Evolutionary conservation across 164 flowering plant species (phyloP), one percentile per base, ranked within the genome.

Genomic region (Macadamia integrifolia): DNA sequence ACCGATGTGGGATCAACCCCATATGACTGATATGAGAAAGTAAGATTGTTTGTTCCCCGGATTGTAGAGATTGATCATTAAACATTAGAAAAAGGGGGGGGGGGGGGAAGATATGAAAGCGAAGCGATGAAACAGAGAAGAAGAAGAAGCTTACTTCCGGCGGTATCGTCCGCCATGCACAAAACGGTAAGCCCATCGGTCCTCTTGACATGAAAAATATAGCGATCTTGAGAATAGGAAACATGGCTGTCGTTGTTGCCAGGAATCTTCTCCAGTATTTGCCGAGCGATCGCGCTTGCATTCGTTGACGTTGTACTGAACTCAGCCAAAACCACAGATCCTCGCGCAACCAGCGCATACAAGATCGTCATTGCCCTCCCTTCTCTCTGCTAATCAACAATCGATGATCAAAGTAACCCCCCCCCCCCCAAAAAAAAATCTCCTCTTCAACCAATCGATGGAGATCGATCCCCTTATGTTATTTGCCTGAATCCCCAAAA

Each of bases 171-270:
- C 68, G 98, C 96, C 95, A 89, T 86, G 68, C 98, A 92, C 35
- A 90, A 89, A 66, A 87, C 87, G 60, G 90, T 82, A 74, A 92
- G 92, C 61, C 95, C 93, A 72, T 92, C 96, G 64, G 96, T 88
- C 42, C 86, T 72, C 72, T 86, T 90, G 60, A 87, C 90, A 65
- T 90, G 98, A 65, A 92, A 92, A 31, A 90, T 79, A 56, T 82
- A 86, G 0, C 95, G 94, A 79, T 90, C 98, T 52, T 90, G 94
- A 6, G 98, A 90, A 68, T 84, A 92, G 0, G 96, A 90, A 0
- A 75, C 79, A 62, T 86, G 79, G 67, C 83, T 81, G 61, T 88
- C 87, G 58, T 67, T 61, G 62, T 61, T 71, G 0, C 85, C 88
- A 1, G 83, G 84, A 31, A 81, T 74, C 75, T 86, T 92, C 64